Base-by-base conservation (phyloP, 192 early-diverging fungal genomes). In the Lunasporangiospora selenospora region DNA sequence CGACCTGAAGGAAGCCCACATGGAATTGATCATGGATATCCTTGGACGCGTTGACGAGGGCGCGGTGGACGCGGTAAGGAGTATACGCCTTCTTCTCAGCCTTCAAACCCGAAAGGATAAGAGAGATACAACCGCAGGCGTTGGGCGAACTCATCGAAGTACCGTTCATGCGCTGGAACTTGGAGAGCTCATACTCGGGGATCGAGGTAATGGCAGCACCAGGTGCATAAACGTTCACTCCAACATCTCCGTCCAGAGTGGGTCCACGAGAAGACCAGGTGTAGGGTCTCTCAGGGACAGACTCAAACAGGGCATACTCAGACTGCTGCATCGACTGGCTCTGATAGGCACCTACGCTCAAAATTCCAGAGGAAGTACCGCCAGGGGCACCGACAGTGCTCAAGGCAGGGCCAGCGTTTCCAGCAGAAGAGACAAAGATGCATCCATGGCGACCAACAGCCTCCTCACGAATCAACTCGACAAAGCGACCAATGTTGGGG, bases 61-160 rank as follows among this genome's bases (percentile, higher is more conserved):
- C 94, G 33, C 80, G 80, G 58, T 88, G 90, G 50, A 98, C 62
- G n/a, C 90, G 85, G 78, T 89, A 97, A 26, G 96, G 93, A 27
- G 87, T 96, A 54, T 89, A 91, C 23, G 66, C 60, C 32, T 84
- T 80, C 2, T 77, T 77, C 37, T 80, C 75, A 12, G 82, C 87
- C 79, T 94, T 97, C 65, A 96, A 78, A 0, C 87, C 97, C 4
- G 96, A 96, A 19, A 97, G 75, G 54, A 98, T 73, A 27, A 96
- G 78, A 7, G 91, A 81, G 50, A 95, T 66, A 66, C 93, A 91
- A n/a, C 95, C 93, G 75, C 93, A 92, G 44, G 87, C 86, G 65
- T 95, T 96, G 42, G 97, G 97, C 46, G 87, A 85, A 45, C 70
- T 88, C 97, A 99, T 99, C 53, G 88, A 90, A 18, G 97, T 98